phyloP scores from a whole-genome alignment of 495 filamentous ascomycete genomes.

The Usnea hakonensis region DNA sequence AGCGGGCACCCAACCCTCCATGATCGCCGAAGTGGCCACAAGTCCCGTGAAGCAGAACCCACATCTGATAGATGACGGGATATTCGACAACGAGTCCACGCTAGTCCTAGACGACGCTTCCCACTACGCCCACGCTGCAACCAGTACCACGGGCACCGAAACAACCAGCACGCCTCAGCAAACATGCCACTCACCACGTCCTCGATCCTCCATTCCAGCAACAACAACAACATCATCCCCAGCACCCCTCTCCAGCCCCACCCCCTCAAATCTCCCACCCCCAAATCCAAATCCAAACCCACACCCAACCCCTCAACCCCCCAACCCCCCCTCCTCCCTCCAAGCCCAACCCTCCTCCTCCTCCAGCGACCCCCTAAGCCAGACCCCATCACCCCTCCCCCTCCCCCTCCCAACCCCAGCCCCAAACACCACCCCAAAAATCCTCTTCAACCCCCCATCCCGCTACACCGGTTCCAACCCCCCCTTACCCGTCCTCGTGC shows the following conservation, averaged over 20 bases:
- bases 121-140: neutral
- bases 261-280: neutral
- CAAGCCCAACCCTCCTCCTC: neutral
- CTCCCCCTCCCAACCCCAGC: neutral
- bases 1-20: conserved; percentile 12
- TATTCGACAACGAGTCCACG: neutral
- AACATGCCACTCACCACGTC: neutral
- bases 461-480: conserved; percentile 2
- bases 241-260: neutral
- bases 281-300: neutral
- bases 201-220: neutral
- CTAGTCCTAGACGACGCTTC: neutral
- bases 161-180: neutral
- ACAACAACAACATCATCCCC: neutral
- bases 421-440: too few relatives aligned
- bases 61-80: conserved; percentile 7
- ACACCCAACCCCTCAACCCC: neutral
- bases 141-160: neutral
- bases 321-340: neutral
- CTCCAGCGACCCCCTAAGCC: conserved; percentile 8
- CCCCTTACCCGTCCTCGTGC: neutral
- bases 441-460: conserved; percentile 11
- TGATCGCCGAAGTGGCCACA: conserved; percentile 17
- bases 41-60: conserved; percentile 21
- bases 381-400: neutral